These are phyloP conservation scores for Solanum habrochaites DNA, from an alignment of 257 asterid species.

Conservation along the genomic window DNA sequence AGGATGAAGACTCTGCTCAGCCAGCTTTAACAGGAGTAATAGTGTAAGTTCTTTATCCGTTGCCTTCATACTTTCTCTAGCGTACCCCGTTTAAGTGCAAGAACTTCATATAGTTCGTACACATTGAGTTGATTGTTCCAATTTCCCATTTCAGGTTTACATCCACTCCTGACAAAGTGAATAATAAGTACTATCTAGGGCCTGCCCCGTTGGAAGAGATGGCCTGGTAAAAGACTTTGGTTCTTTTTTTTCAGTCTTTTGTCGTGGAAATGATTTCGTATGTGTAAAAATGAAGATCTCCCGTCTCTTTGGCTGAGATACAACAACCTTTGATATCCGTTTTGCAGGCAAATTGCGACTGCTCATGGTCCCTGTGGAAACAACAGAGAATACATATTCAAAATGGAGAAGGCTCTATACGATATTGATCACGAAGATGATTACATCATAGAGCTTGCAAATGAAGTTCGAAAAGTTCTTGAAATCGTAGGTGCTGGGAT, in stretches of 20 bases:
- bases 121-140: not conserved
- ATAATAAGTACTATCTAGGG: slow-evolving; percentile 78
- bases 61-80: not conserved
- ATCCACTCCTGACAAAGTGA: slow-evolving; percentile 67
- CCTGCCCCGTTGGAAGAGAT: slow-evolving; percentile 81
- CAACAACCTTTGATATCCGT: not conserved
- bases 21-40: slow-evolving; percentile 61
- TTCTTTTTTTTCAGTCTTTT: slow-evolving; percentile 1
- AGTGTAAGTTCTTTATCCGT: slow-evolving; percentile 37
- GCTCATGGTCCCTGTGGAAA: slow-evolving; percentile 86
- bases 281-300: not conserved
- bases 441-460: slow-evolving; percentile 66
- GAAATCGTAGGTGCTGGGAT: slow-evolving; percentile 10
- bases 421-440: slow-evolving; percentile 77
- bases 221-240: not conserved
- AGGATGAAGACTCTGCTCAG: slow-evolving; percentile 58
- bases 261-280: not conserved
- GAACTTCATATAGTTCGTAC: not conserved
- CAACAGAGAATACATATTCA: slow-evolving; percentile 81
- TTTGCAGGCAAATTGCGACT: slow-evolving; percentile 64
- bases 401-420: slow-evolving; percentile 70
- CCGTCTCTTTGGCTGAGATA: not conserved
- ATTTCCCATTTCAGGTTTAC: slow-evolving; percentile 47
- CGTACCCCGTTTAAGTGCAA: not conserved
- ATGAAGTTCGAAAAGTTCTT: slow-evolving; percentile 71